Percentiles rank a stretch among this genome's conserved stretches.
Conservation (phyloP, 805 yeast species). For the Saccharomycopsis fermentans region DNA sequence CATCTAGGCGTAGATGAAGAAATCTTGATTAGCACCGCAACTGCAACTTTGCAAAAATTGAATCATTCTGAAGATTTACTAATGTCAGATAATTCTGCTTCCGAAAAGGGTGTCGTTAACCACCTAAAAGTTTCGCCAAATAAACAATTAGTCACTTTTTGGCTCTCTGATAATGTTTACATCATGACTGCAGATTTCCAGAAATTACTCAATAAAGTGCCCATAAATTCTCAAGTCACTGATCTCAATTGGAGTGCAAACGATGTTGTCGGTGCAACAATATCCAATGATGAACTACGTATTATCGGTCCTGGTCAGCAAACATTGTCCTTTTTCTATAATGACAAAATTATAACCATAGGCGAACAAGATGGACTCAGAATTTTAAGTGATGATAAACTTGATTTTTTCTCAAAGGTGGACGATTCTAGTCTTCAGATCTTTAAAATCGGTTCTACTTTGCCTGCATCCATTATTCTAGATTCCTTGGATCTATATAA, state of each 20-base stretch:
- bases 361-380: constrained; percentile 65
- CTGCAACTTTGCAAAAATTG: neutral
- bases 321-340: constrained; percentile 40
- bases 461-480: constrained; percentile 70
- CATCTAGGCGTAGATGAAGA: constrained; percentile 23
- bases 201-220: constrained; percentile 33
- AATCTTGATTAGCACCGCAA: constrained; percentile 20
- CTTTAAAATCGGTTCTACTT: constrained; percentile 74
- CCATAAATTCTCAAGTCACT: constrained; percentile 22
- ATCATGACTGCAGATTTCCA: constrained; percentile 41
- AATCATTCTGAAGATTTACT: constrained; percentile 1
- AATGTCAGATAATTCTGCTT: neutral
- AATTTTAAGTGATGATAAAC: constrained; percentile 44
- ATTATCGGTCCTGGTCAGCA: constrained; percentile 60
- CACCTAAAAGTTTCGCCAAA: constrained; percentile 41
- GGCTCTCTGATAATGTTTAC: constrained; percentile 35
- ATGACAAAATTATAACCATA: constrained; percentile 30
- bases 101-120: constrained; percentile 37
- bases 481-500: constrained; percentile 52
- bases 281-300: constrained; percentile 50
- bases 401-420: constrained; percentile 60
- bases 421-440: constrained; percentile 44
- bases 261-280: constrained; percentile 63
- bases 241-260: constrained; percentile 71
- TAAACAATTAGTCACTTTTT: constrained; percentile 44